Evolutionary conservation across 164 flowering plant genomes (phyloP), one percentile per base, ranked within the genome.

Genomic region (Brasenia schreberi): DNA sequence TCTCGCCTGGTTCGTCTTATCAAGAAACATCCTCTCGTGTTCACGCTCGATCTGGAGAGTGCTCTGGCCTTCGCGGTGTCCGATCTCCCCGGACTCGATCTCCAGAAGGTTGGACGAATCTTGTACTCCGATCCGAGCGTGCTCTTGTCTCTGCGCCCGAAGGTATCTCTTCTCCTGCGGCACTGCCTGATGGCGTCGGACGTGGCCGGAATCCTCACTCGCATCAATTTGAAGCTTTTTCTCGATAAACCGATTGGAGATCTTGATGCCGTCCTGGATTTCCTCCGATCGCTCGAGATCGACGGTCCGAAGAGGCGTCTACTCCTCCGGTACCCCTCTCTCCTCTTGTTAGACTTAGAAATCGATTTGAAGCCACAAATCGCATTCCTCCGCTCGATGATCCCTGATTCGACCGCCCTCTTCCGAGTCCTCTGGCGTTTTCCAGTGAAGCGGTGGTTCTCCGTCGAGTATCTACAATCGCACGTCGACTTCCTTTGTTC

Each of bases 311-410:
- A 58, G 17, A 58, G 4, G 60, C 3, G 18, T 3, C 39, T 33
- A 33, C 17, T 58, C 17, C 60, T 58, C 60, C 64, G 64, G 12
- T 19, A 62, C 27, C 64, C 7, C 19, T 62, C 64, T 9, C 64
- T 62, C 64, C 64, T 62, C 64, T 19, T 62, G 11, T 19, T 62
- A 17, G 64, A 62, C 19, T 19, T 62, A n/a, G 5, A 62, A 62
- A 62, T 19, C 64, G 64, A 62, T 19, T 19, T 62, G 12, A 19
- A 19, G 19, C 64, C 64, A 10, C n/a, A 11, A 19, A 19, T 62
- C 10, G 18, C 64, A 1, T 62, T 17, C 19, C 19, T 62, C 64
- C 64, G 64, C 19, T 19, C n/a, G 27, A 16, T 62, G 2, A 9
- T 62, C 19, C 19, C 64, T 16, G 64, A 62, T 62, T 19, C 64